Conservation (phyloP, 2,329 filamentous ascomycete species). For the Aspergillus chevalieri region DNA sequence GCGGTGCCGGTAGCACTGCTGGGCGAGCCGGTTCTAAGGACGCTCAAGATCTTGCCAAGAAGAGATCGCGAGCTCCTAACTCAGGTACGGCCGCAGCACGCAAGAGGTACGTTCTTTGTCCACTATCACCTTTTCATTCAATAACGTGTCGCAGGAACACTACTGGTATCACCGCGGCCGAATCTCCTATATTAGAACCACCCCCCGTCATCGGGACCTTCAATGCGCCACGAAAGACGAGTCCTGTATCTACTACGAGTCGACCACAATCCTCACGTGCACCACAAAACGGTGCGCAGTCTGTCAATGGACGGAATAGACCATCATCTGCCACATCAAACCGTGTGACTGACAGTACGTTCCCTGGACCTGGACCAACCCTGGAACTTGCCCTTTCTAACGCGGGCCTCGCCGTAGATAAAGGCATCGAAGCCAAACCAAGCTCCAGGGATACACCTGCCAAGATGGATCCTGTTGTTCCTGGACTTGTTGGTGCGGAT, state of each 20-base stretch:
- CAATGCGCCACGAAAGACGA: constrained; percentile 53
- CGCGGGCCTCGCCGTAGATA: constrained; percentile 19
- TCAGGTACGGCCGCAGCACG: constrained; percentile 55
- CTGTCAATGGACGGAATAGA: constrained; percentile 50
- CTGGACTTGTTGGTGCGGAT: constrained; percentile 29
- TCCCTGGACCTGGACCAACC: constrained; percentile 25
- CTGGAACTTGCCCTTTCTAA: constrained; percentile 21
- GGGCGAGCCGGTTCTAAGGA: constrained; percentile 50
- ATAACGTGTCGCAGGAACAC: constrained; percentile 33
- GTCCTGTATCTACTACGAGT: constrained; percentile 55
- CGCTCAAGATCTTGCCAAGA: constrained; percentile 56
- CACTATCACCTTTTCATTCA: not conserved
- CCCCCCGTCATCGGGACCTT: constrained; percentile 69
- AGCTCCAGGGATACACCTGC: constrained; percentile 44
- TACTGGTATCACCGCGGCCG: constrained; percentile 45
- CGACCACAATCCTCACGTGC: constrained; percentile 64
- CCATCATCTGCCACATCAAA: constrained; percentile 57
- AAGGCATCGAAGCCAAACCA: constrained; percentile 46
- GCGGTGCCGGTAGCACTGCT: constrained; percentile 23
- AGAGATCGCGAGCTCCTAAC: constrained; percentile 68
- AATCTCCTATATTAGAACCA: constrained; percentile 66
- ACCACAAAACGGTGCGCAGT: constrained; percentile 67
- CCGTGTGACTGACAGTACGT: constrained; percentile 49
- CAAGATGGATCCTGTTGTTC: constrained; percentile 21
- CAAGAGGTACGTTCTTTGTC: constrained; percentile 59